phyloP scores from a whole-genome alignment of 257 asterid genomes.

The Ophiorrhiza pumila region DNA sequence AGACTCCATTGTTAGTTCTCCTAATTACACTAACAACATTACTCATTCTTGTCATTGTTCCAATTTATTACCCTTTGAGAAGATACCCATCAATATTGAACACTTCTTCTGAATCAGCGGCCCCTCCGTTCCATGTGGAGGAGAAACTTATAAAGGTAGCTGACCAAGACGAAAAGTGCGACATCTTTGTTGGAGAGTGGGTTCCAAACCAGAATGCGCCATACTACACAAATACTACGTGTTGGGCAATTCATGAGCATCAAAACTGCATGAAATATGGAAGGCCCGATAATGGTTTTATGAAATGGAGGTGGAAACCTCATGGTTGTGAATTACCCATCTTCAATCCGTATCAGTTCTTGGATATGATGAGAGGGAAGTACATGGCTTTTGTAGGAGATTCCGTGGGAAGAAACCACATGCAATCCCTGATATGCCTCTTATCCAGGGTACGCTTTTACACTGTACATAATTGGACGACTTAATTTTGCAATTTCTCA shows the following conservation, averaged over 20 bases:
- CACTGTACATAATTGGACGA: neutral
- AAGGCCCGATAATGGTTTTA: constrained; percentile 25
- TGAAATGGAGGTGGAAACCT: constrained; percentile 38
- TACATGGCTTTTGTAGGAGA: constrained; percentile 37
- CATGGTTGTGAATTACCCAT: constrained; percentile 29
- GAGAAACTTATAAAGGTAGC: constrained; percentile 9
- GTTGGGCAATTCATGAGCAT: constrained; percentile 32
- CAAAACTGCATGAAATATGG: constrained; percentile 36
- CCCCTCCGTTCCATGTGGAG: constrained; percentile 3
- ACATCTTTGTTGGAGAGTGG: constrained; percentile 33
- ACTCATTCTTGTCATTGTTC: constrained; percentile 16
- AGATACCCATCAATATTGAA: constrained; percentile 10
- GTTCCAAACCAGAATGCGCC: constrained; percentile 28
- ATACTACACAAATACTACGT: constrained; percentile 25
- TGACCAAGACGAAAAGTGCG: constrained; percentile 17
- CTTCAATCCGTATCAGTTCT: constrained; percentile 28
- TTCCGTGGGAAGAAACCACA: constrained; percentile 32
- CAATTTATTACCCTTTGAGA: constrained; percentile 19
- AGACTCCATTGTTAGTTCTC: constrained; percentile 7
- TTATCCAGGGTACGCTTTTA: constrained; percentile 23
- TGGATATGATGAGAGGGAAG: constrained; percentile 33
- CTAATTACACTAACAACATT: neutral
- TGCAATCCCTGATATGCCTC: constrained; percentile 37
- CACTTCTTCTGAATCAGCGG: neutral
- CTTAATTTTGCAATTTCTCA: neutral